phyloP scores from a whole-genome alignment of 208 protist species.

The Trypanosomatidae sp. region DNA sequence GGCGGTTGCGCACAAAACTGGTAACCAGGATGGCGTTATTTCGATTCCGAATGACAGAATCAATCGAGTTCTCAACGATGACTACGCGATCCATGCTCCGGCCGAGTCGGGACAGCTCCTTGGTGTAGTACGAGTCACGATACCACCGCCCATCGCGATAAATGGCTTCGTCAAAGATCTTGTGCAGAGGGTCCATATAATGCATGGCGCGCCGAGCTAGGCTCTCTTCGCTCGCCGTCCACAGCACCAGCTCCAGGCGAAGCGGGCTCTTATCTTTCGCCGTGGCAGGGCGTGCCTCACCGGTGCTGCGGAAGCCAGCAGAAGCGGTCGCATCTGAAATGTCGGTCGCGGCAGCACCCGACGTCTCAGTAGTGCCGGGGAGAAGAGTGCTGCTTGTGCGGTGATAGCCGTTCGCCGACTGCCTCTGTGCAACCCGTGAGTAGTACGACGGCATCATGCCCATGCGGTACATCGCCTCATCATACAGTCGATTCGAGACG shows the following conservation, averaged over 20 bases:
- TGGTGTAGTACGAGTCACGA: slow-evolving; percentile 79
- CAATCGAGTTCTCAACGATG: slow-evolving; percentile 92
- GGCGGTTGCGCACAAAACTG: slow-evolving; percentile 75
- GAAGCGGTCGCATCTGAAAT: background rate
- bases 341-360: background rate
- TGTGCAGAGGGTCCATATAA: slow-evolving; percentile 65
- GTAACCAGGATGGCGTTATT: slow-evolving; percentile 83
- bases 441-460: slow-evolving; percentile 29
- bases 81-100: slow-evolving; percentile 66
- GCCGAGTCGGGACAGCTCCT: slow-evolving; percentile 83
- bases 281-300: slow-evolving; percentile 23
- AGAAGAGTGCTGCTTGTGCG: slow-evolving; percentile 2
- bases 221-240: slow-evolving; percentile 84
- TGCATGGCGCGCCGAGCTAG: slow-evolving; percentile 72
- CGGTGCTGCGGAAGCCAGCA: slow-evolving; percentile 12
- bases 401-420: slow-evolving; percentile 19
- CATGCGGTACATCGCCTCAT: slow-evolving; percentile 34
- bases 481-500: slow-evolving; percentile 47
- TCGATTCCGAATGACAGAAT: slow-evolving; percentile 79
- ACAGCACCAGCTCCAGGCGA: slow-evolving; percentile 84
- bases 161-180: slow-evolving; percentile 82
- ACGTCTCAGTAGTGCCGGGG: background rate
- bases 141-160: slow-evolving; percentile 91
- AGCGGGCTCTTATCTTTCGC: slow-evolving; percentile 27
- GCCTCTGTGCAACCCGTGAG: slow-evolving; percentile 24